These are phyloP conservation scores for Termitomyces sp. DNA, from an alignment of 768 basidiomycete species.

Conservation along the genomic window DNA sequence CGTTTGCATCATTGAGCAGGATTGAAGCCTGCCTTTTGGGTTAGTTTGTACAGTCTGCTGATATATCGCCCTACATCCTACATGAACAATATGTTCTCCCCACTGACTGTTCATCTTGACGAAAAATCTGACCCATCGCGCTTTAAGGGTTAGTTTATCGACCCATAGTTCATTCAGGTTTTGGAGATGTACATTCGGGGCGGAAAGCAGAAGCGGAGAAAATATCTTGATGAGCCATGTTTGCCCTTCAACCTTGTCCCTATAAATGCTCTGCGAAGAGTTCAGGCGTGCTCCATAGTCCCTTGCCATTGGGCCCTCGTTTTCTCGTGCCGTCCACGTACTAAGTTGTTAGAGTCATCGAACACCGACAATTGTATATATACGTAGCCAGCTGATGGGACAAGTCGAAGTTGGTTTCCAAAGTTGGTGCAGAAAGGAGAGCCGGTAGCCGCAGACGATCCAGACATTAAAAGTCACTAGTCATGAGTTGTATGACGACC, in stretches of 20 bases:
- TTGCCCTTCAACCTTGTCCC: slow-evolving; percentile 11
- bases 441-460: too few species aligned
- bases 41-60: slow-evolving; percentile 21
- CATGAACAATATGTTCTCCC: slow-evolving; percentile 10
- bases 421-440: too few species aligned
- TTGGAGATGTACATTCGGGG: slow-evolving; percentile 37
- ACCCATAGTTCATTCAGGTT: slow-evolving; percentile 42
- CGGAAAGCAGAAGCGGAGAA: slow-evolving; percentile 39
- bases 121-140: slow-evolving; percentile 36
- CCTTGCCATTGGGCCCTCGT: too few species aligned
- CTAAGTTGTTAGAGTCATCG: too few species aligned
- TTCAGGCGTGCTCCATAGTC: slow-evolving; percentile 33
- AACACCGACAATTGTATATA: too few species aligned
- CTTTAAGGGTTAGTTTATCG: slow-evolving; percentile 32
- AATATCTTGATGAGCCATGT: slow-evolving; percentile 29
- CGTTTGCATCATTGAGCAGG: slow-evolving; percentile 45
- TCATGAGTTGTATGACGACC: too few species aligned
- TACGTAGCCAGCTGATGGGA: too few species aligned
- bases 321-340: too few species aligned
- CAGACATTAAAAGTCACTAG: too few species aligned
- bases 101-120: slow-evolving; percentile 25
- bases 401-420: too few species aligned
- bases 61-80: slow-evolving; percentile 22
- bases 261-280: slow-evolving; percentile 26
- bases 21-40: slow-evolving; percentile 38